Percentiles rank a stretch among this genome's conserved stretches.
Conservation (phyloP, 1,284 basidiomycete species). For the Microbotryum silenes-acaulis region DNA sequence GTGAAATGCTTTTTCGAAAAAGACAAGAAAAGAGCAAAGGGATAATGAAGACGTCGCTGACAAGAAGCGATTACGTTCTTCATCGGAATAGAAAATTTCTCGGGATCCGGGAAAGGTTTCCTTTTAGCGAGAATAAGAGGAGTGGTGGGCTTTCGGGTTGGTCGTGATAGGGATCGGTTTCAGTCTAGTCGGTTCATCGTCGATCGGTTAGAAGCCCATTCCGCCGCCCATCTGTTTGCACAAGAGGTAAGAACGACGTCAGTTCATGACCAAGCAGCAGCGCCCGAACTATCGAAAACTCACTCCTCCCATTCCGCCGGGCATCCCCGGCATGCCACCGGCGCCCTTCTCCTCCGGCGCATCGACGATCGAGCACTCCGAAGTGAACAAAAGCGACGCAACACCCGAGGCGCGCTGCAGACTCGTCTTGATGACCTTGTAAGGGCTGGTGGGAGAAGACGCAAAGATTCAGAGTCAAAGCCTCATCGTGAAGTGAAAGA, state of each 20-base stretch:
- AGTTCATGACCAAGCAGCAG: not conserved
- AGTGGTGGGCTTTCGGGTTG: no score
- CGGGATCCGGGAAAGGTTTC: no score
- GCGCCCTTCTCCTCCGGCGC: slow-evolving; percentile 67
- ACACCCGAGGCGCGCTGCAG: slow-evolving; percentile 66
- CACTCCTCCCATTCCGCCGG: slow-evolving; percentile 45
- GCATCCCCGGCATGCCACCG: slow-evolving; percentile 41
- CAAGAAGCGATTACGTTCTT: no score
- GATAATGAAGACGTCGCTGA: no score
- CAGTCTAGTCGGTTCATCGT: no score
- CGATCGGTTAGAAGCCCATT: slow-evolving; percentile 27
- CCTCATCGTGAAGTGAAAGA: not conserved
- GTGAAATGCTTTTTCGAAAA: no score
- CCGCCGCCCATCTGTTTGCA: slow-evolving; percentile 28
- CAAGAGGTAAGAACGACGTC: not conserved
- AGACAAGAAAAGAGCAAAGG: no score
- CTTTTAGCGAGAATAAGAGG: no score
- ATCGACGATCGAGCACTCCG: slow-evolving; percentile 87
- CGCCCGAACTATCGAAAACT: slow-evolving; percentile 9
- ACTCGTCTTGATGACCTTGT: slow-evolving; percentile 82
- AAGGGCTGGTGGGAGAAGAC: slow-evolving; percentile 48
- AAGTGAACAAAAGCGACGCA: slow-evolving; percentile 71
- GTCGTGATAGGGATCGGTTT: no score
- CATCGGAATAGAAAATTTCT: no score
- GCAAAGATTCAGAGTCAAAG: not conserved